Conservation (phyloP, 371 early-diverging fungal species). For the Batkoa obscura region DNA sequence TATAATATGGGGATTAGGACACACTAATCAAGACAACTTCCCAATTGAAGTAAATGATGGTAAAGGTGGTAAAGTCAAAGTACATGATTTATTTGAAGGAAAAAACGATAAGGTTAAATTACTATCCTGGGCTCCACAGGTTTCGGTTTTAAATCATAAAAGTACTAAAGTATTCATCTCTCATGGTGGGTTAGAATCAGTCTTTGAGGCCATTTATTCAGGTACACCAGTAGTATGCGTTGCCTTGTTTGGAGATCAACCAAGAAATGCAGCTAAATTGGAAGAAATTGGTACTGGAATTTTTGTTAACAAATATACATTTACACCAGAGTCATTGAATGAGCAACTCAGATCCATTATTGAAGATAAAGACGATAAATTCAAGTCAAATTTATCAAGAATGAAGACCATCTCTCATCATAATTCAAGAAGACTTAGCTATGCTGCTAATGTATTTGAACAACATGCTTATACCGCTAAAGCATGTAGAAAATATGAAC, state of each 20-base stretch:
- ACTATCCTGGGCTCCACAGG: slow-evolving; percentile 5
- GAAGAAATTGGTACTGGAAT: background rate
- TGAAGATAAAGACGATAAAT: background rate
- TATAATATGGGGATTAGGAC: slow-evolving; percentile 4
- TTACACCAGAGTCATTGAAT: background rate
- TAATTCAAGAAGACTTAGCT: background rate
- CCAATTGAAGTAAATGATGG: background rate
- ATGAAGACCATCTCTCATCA: background rate
- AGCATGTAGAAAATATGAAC: background rate
- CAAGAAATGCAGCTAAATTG: background rate
- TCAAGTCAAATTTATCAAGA: background rate
- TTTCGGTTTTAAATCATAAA: slow-evolving; percentile 2
- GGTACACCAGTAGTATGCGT: slow-evolving; percentile 4
- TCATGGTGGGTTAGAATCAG: slow-evolving; percentile 5
- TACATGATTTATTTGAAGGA: background rate
- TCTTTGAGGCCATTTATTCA: background rate
- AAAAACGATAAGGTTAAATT: background rate
- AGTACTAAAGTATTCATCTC: slow-evolving; percentile 2
- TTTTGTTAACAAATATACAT: background rate
- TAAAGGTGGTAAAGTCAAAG: background rate
- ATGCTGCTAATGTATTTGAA: background rate
- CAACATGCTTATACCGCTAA: background rate
- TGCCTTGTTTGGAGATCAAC: slow-evolving; percentile 6
- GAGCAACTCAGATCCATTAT: background rate
- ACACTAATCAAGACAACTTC: background rate